Percentiles rank a stretch among this genome's conserved stretches.
These are phyloP conservation scores for Endoconidiophora polonica DNA, from an alignment of 2,329 filamentous ascomycete genomes.

Conservation along the genomic window DNA sequence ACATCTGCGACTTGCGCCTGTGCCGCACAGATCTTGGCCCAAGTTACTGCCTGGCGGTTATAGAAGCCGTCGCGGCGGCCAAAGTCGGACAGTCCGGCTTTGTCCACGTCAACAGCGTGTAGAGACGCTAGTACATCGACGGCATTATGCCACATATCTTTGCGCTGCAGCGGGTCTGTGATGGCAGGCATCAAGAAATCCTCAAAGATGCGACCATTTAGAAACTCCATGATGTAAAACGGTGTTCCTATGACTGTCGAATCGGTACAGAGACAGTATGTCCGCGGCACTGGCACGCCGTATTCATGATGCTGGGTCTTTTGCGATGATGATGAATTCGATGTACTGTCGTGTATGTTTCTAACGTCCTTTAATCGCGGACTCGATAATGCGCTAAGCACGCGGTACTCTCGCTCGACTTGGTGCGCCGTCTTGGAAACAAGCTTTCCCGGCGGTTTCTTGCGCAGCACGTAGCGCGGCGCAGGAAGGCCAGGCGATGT, in stretches of 20 bases:
- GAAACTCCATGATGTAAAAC: conserved; percentile 95
- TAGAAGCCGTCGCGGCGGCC: conserved; percentile 69
- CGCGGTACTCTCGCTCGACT: conserved; percentile 87
- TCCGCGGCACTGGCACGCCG: conserved; percentile 62
- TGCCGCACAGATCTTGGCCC: conserved; percentile 57
- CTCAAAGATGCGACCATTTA: conserved; percentile 85
- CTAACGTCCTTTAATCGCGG: conserved; percentile 33
- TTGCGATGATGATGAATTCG: too few species aligned
- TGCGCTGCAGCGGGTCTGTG: conserved; percentile 44
- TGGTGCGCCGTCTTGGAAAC: conserved; percentile 88
- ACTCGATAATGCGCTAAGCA: conserved; percentile 61
- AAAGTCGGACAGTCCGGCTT: conserved; percentile 54
- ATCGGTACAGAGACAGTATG: conserved; percentile 78
- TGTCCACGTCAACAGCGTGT: conserved; percentile 53
- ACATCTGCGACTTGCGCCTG: conserved; percentile 63
- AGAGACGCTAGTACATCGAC: conserved; percentile 70
- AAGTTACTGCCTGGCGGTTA: conserved; percentile 68
- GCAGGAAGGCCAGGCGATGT: conserved; percentile 30
- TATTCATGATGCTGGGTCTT: background rate
- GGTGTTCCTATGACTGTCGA: conserved; percentile 63
- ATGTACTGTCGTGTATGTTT: too few species aligned
- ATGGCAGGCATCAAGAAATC: conserved; percentile 68
- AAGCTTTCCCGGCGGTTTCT: conserved; percentile 92
- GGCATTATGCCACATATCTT: conserved; percentile 72
- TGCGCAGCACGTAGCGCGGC: conserved; percentile 72